Base-by-base conservation (phyloP, 116 monocot species). In the Papilionanthe hybrid region DNA sequence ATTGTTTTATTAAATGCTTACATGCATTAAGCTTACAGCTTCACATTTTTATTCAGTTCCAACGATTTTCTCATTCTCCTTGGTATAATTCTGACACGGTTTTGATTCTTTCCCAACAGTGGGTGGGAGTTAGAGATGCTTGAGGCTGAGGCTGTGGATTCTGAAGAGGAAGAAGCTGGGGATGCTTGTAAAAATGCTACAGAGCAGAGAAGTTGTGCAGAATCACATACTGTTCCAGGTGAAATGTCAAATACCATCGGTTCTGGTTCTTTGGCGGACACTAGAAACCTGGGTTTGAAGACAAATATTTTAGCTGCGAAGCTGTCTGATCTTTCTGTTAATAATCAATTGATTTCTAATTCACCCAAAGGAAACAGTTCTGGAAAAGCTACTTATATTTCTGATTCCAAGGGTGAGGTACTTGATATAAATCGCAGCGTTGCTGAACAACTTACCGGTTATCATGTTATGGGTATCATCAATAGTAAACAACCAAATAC, bases 61-160 rank as follows among this genome's bases (percentile, higher is more conserved):
- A 69, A 69, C 27, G 69, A 8, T 37, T 2, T 15, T 30, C 68
- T 69, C 69, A 15, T 11, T 69, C 7, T n/a, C 69, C 15, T 15
- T 69, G 15, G 15, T 37, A 37, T 32, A 65, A 65, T 32, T 69
- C 15, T 69, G 69, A 69, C 1, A 32, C 25, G 4, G 69, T 69
- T 69, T 5, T 69, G 3, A 69, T 69, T 69, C 5, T 37, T 65
- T 37, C 68, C 15, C 69, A 69, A 69, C 85, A 97, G 97, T 90
- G 91, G 87, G 43, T 98, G 88, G 85, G 98, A 98, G 74, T 72
- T 98, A 73, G 95, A 94, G 84, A 71, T 94, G 55, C 76, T 91
- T 82, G 91, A 94, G 53, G 90, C 91, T 72, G 85, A 94, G 75
- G 98, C 91, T 66, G 87, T 73, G 82, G 95, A 98, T 69, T 90